Evolutionary conservation across 1,284 basidiomycete genomes (phyloP).

Genomic region (Trichosporon coremiiforme): DNA sequence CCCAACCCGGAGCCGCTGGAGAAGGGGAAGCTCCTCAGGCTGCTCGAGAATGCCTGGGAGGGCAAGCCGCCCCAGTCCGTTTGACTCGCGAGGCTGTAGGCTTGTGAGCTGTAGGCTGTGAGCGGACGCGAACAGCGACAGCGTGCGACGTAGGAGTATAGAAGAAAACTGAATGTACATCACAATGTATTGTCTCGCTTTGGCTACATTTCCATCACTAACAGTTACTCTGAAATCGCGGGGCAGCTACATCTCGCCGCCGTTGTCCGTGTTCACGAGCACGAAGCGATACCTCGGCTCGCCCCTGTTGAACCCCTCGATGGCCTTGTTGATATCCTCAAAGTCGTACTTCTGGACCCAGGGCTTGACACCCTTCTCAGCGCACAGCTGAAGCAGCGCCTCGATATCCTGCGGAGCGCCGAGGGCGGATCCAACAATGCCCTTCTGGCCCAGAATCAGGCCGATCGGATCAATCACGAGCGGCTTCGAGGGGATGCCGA

Average conservation of each 20-base stretch:
- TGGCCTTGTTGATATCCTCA: conserved; percentile 56
- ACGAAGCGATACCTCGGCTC: conserved; percentile 57
- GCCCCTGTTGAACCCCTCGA: conserved; percentile 54
- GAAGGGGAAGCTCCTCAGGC: conserved; percentile 48
- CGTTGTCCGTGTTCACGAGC: conserved; percentile 48
- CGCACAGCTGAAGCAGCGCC: conserved; percentile 51
- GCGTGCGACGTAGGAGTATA: neutral
- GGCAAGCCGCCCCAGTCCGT: conserved; percentile 25
- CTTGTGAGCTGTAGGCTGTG: neutral
- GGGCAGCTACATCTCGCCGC: conserved; percentile 32
- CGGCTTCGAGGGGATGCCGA: conserved; percentile 47
- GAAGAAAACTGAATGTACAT: conserved; percentile 11
- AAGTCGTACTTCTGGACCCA: conserved; percentile 46
- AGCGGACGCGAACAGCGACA: neutral
- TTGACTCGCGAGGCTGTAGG: neutral
- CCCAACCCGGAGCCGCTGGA: conserved; percentile 59
- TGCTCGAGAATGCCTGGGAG: conserved; percentile 42
- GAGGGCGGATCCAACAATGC: conserved; percentile 41
- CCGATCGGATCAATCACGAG: conserved; percentile 40
- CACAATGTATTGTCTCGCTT: neutral
- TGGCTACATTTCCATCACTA: neutral
- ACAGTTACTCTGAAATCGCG: too few relatives aligned
- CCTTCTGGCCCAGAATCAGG: conserved; percentile 45
- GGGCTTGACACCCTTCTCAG: conserved; percentile 37
- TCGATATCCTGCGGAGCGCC: conserved; percentile 57